A percentile compares a stretch with the other conserved stretches of the same genome.
Conservation (phyloP, 2,329 filamentous ascomycete genomes). For the Beauveria bassiana region DNA sequence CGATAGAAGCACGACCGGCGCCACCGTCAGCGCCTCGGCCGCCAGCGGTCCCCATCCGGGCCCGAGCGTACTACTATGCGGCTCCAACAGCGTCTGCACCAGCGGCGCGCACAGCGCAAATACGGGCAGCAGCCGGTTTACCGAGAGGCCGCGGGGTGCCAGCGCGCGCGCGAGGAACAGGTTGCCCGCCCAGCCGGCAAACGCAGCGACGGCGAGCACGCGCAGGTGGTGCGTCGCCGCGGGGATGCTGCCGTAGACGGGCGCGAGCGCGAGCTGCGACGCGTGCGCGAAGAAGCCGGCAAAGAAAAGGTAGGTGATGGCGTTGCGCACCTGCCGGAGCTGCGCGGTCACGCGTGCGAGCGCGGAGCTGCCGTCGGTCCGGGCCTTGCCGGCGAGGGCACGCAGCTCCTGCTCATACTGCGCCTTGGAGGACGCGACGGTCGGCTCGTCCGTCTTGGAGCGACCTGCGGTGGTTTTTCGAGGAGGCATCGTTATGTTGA, state of each 20-base stretch:
- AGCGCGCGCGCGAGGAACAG: slow-evolving; percentile 38
- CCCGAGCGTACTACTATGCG: slow-evolving; percentile 57
- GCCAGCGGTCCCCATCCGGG: slow-evolving; percentile 65
- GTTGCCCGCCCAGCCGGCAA: slow-evolving; percentile 66
- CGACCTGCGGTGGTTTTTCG: neutral
- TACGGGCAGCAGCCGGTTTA: slow-evolving; percentile 55
- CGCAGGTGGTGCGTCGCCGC: slow-evolving; percentile 63
- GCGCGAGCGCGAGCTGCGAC: slow-evolving; percentile 70
- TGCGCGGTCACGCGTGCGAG: slow-evolving; percentile 32
- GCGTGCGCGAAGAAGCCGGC: slow-evolving; percentile 57
- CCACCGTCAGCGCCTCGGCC: slow-evolving; percentile 66
- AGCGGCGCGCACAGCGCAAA: slow-evolving; percentile 69
- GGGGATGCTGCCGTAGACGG: slow-evolving; percentile 82
- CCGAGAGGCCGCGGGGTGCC: slow-evolving; percentile 30
- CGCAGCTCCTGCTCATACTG: slow-evolving; percentile 48
- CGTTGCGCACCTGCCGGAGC: slow-evolving; percentile 29
- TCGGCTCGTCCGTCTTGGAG: slow-evolving; percentile 14
- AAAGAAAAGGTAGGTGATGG: slow-evolving; percentile 23
- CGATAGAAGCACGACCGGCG: slow-evolving; percentile 59
- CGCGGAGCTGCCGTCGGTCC: slow-evolving; percentile 24
- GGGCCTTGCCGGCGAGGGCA: slow-evolving; percentile 38
- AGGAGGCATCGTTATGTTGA: neutral
- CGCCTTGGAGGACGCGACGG: slow-evolving; percentile 19
- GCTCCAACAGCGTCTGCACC: slow-evolving; percentile 64
- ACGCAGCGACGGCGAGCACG: slow-evolving; percentile 57